These are phyloP conservation scores for Furcasterigmium sp. DNA, from an alignment of 2,329 filamentous ascomycete genomes.

Conservation along the genomic window DNA sequence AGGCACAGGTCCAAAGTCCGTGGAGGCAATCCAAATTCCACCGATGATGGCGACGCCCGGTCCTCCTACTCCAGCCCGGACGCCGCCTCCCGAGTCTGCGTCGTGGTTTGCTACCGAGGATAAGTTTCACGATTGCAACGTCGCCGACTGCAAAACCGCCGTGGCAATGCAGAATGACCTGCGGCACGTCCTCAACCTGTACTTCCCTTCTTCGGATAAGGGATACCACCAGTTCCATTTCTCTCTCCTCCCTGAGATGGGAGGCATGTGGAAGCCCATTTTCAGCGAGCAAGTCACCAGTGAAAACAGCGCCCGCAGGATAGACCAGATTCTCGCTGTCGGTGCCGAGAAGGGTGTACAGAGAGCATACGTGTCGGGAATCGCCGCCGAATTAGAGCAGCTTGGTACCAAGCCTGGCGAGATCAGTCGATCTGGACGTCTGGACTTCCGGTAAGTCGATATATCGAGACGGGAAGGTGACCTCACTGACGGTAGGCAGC, in stretches of 20 bases:
- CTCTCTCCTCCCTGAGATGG: conserved; percentile 40
- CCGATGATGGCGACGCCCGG: conserved; percentile 19
- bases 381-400: conserved; percentile 49
- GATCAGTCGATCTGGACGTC: conserved; percentile 44
- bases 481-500: conserved; percentile 23
- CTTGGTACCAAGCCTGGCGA: conserved; percentile 46
- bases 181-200: conserved; percentile 43
- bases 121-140: conserved; percentile 40
- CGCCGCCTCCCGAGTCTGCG: conserved; percentile 24
- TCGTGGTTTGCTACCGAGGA: conserved; percentile 16
- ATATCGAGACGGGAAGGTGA: not conserved
- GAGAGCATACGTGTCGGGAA: conserved; percentile 39
- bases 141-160: conserved; percentile 36
- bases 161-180: conserved; percentile 53
- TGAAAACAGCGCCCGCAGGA: conserved; percentile 27
- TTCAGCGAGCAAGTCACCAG: conserved; percentile 30
- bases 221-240: conserved; percentile 44
- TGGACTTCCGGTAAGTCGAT: conserved; percentile 50
- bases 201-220: conserved; percentile 42
- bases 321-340: conserved; percentile 56
- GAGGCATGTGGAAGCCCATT: conserved; percentile 48
- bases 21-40: not conserved
- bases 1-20: not conserved
- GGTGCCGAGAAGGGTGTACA: conserved; percentile 51
- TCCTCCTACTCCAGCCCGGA: conserved; percentile 38